Percentiles rank a stretch among this genome's conserved stretches.
These are phyloP conservation scores for Arachnopeziza araneosa DNA, from an alignment of 2,329 filamentous ascomycete genomes.

Conservation along the genomic window DNA sequence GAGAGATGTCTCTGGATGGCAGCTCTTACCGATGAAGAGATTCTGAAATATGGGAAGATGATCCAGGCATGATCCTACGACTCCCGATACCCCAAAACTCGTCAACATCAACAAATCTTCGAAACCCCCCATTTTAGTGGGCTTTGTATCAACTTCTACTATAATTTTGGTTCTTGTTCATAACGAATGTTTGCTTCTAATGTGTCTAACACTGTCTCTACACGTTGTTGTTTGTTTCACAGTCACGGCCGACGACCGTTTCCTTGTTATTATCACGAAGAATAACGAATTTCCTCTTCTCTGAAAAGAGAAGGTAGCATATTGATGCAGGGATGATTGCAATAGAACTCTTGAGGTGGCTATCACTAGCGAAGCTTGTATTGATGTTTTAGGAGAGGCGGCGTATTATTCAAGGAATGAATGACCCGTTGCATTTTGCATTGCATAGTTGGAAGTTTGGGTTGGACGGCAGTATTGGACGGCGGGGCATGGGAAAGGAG, in stretches of 20 bases:
- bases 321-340: background rate
- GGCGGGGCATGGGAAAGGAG: background rate
- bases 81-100: background rate
- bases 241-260: background rate
- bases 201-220: background rate
- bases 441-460: background rate
- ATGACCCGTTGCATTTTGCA: background rate
- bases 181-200: background rate
- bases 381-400: background rate
- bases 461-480: background rate
- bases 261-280: background rate
- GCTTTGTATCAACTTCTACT: background rate
- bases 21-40: conserved; percentile 70
- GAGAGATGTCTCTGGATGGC: conserved; percentile 84
- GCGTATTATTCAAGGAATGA: background rate
- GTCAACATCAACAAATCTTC: background rate
- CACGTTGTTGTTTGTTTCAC: background rate
- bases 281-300: background rate
- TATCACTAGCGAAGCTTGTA: background rate
- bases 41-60: conserved; percentile 40
- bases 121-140: background rate
- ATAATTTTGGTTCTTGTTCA: background rate
- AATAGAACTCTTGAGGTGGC: background rate
- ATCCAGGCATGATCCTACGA: conserved; percentile 25
- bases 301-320: background rate